phyloP scores from a whole-genome alignment of 768 basidiomycete genomes.

The Leccinellum luteum region DNA sequence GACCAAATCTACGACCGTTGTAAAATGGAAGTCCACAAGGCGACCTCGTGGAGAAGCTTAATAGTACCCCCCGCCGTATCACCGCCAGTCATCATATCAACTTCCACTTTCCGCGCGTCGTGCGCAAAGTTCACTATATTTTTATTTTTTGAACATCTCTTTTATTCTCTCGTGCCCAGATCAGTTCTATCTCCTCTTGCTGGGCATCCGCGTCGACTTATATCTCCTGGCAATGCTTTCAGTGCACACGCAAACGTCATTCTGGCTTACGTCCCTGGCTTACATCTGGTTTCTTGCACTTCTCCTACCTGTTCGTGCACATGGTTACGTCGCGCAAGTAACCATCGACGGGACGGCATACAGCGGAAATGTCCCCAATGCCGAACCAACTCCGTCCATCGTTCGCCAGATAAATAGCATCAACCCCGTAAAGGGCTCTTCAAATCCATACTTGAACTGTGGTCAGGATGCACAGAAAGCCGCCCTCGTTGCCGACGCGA shows the following conservation, averaged over 20 bases:
- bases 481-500: slow-evolving; percentile 48
- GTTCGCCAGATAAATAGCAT: slow-evolving; percentile 45
- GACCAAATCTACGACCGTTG: neutral
- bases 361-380: slow-evolving; percentile 42
- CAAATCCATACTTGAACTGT: slow-evolving; percentile 57
- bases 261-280: neutral
- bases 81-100: neutral
- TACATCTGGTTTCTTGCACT: slow-evolving; percentile 11
- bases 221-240: neutral
- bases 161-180: neutral
- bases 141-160: neutral
- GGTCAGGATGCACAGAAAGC: slow-evolving; percentile 53
- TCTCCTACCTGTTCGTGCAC: slow-evolving; percentile 32
- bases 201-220: neutral
- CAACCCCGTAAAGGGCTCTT: slow-evolving; percentile 54
- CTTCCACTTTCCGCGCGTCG: slow-evolving; percentile 2
- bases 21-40: slow-evolving; percentile 12
- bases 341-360: slow-evolving; percentile 44
- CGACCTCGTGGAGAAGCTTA: slow-evolving; percentile 17
- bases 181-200: neutral
- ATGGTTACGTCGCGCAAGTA: slow-evolving; percentile 44
- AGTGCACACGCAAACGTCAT: neutral
- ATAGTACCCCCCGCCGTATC: slow-evolving; percentile 20
- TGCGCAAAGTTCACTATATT: neutral
- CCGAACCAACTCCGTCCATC: slow-evolving; percentile 37